Evolutionary conservation across 768 basidiomycete species (phyloP), one percentile per base, ranked within the genome.

Genomic region (Podaxis mareebaensis): DNA sequence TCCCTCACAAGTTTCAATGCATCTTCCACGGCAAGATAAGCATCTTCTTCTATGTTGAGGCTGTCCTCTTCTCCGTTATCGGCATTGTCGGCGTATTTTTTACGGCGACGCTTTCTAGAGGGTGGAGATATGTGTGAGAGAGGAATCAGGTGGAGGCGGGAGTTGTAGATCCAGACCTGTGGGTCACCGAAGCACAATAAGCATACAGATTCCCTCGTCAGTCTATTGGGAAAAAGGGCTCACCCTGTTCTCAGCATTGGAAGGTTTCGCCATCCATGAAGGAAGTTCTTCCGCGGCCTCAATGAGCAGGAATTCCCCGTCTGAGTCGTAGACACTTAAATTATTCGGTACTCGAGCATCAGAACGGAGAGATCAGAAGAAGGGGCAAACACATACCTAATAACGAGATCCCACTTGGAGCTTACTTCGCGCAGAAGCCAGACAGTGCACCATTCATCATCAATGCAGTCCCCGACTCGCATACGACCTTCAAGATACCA

Each of bases 361-460:
- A 58, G 36, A 26, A 46, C 38, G 58, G 12, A 63, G 17, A 52
- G 53, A 51, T 24, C 66, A 61, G 10, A 57, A 20, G 53, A 33
- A 53, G 64, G 53, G 17, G 24, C 59, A 44, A 11, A 61, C 30
- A 72, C 83, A 63, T 67, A 95, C 95, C 90, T 89, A 61, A 94
- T 85, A 10, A 84, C 86, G 40, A 95, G 74, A 67, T 95, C 90
- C 90, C 91, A 96, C 65, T 85, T 86, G 44, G 80, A 76, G 65
- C 88, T 90, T 62, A 96, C 80, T 74, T 93, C 84, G 68, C 81
- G 83, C 63, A 99, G 77, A 53, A 99, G 78, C 93, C 93, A 99
- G 17, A 98, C 95, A 13, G 85, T 82, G 72, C 89, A 90, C 97
- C 97, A 99, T 75, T 99, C 97, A 69, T 99, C 97, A 74, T 99